Percentiles rank a stretch among this genome's conserved stretches.
Conservation (phyloP, 495 filamentous ascomycete genomes). For the Talaromyces adpressus region DNA sequence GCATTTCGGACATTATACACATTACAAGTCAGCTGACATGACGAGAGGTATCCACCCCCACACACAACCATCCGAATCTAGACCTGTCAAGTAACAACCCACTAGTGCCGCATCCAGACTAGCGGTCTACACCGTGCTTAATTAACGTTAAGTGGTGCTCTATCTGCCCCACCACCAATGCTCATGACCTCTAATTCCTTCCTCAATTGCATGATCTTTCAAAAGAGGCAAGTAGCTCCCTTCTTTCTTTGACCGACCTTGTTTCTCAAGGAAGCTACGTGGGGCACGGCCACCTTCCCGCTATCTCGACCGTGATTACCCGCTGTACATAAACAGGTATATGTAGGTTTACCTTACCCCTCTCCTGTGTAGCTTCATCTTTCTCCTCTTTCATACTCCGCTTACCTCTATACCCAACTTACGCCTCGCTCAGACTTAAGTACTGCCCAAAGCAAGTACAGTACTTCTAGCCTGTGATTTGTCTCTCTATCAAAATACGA, state of each 20-base stretch:
- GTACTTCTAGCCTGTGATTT: not conserved
- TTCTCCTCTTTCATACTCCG: conserved; percentile 11
- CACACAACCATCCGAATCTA: not conserved
- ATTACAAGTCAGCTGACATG: not conserved
- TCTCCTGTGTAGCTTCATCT: conserved; percentile 11
- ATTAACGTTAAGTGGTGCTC: too few relatives aligned
- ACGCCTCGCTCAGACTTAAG: not conserved
- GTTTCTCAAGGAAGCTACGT: not conserved
- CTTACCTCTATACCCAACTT: not conserved
- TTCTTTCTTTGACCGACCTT: not conserved
- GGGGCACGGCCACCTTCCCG: not conserved
- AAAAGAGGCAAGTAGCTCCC: not conserved
- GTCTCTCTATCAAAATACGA: not conserved
- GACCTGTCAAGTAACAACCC: not conserved
- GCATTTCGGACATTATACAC: not conserved
- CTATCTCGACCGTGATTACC: not conserved
- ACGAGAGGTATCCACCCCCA: not conserved
- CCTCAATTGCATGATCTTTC: not conserved
- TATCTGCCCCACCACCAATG: too few relatives aligned
- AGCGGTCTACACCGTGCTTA: not conserved
- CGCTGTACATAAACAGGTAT: not conserved
- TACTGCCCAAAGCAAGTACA: not conserved
- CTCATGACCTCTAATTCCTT: too few relatives aligned
- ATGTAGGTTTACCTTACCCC: conserved; percentile 12
- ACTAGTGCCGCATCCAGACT: not conserved